phyloP scores from a whole-genome alignment of 2,329 filamentous ascomycete genomes.

The Polytolypa hystricis region DNA sequence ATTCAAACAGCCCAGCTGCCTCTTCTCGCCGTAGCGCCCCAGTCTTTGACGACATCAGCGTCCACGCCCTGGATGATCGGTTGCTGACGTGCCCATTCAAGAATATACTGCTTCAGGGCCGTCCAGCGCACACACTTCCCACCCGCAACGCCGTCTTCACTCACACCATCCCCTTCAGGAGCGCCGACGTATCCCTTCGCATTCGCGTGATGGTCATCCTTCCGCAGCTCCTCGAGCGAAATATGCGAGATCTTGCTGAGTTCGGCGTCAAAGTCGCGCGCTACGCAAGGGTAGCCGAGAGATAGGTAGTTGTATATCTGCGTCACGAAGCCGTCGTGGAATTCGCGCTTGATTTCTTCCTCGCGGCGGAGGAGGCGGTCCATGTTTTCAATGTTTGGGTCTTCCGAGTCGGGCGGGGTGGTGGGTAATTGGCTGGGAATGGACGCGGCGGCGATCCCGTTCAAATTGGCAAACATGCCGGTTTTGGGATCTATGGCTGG shows the following conservation, averaged over 20 bases:
- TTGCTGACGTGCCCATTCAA: slow-evolving; percentile 82
- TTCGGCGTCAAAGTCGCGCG: slow-evolving; percentile 73
- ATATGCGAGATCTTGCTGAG: slow-evolving; percentile 70
- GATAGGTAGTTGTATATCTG: slow-evolving; percentile 97
- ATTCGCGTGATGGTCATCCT: slow-evolving; percentile 55
- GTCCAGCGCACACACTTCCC: slow-evolving; percentile 64
- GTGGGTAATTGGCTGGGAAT: slow-evolving; percentile 6
- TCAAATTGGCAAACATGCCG: slow-evolving; percentile 3
- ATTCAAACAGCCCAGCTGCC: slow-evolving; percentile 61
- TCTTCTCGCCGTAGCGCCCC: slow-evolving; percentile 47
- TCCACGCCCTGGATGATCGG: slow-evolving; percentile 54
- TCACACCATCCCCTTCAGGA: slow-evolving; percentile 14
- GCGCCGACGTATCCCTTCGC: slow-evolving; percentile 63
- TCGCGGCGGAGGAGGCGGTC: slow-evolving; percentile 6
- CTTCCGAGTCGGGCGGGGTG: slow-evolving; percentile 5
- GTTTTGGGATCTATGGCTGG: slow-evolving; percentile 12
- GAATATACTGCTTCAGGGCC: slow-evolving; percentile 71
- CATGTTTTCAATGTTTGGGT: slow-evolving; percentile 4
- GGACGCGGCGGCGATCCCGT: background rate
- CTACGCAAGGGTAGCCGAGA: slow-evolving; percentile 78
- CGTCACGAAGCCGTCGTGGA: slow-evolving; percentile 74
- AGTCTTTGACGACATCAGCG: slow-evolving; percentile 45
- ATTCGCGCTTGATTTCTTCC: slow-evolving; percentile 49
- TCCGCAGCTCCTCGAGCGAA: slow-evolving; percentile 54
- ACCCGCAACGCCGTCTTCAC: slow-evolving; percentile 24